Percentiles rank a stretch among this genome's conserved stretches.
Conservation (phyloP, 2,329 filamentous ascomycete genomes). For the Hawksworthiomyces lignivorus region DNA sequence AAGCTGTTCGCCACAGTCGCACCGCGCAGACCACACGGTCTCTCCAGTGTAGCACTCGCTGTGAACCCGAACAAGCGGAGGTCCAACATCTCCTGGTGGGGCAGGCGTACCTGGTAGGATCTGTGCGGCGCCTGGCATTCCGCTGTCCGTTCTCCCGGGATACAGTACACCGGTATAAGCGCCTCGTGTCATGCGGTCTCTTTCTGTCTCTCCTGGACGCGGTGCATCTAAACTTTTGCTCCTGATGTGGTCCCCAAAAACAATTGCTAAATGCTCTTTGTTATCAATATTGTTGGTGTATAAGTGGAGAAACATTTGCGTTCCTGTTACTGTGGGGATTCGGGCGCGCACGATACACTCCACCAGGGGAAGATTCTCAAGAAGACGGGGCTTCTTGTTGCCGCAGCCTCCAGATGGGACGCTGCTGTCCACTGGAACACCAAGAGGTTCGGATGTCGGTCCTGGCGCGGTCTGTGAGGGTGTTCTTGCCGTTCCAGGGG, state of each 20-base stretch:
- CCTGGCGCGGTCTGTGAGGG: conserved; percentile 13
- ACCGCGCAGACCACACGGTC: conserved; percentile 95
- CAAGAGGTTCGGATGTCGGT: conserved; percentile 31
- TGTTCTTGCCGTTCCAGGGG: conserved; percentile 42
- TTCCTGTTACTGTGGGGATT: conserved; percentile 84
- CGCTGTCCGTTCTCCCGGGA: conserved; percentile 73
- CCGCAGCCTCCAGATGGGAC: conserved; percentile 52
- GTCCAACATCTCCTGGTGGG: conserved; percentile 17
- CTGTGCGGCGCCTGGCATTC: conserved; percentile 31
- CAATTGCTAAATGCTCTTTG: conserved; percentile 95
- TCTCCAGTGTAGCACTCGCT: conserved; percentile 98
- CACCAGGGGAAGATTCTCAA: conserved; percentile 73
- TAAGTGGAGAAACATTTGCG: conserved; percentile 94
- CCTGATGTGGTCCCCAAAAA: conserved; percentile 83
- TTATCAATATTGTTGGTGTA: conserved; percentile 90
- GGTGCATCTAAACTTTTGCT: conserved; percentile 63
- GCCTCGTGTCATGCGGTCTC: conserved; percentile 87
- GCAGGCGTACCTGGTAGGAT: background rate
- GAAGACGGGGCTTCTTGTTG: conserved; percentile 59
- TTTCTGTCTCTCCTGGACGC: conserved; percentile 70
- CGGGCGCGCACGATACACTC: conserved; percentile 89
- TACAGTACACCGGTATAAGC: conserved; percentile 85
- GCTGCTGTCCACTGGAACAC: conserved; percentile 54
- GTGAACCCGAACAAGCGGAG: conserved; percentile 87
- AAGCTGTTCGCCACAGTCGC: conserved; percentile 95